Evolutionary conservation across 495 filamentous ascomycete species (phyloP), one percentile per base, ranked within the genome.

Genomic region (Extremus antarcticus): DNA sequence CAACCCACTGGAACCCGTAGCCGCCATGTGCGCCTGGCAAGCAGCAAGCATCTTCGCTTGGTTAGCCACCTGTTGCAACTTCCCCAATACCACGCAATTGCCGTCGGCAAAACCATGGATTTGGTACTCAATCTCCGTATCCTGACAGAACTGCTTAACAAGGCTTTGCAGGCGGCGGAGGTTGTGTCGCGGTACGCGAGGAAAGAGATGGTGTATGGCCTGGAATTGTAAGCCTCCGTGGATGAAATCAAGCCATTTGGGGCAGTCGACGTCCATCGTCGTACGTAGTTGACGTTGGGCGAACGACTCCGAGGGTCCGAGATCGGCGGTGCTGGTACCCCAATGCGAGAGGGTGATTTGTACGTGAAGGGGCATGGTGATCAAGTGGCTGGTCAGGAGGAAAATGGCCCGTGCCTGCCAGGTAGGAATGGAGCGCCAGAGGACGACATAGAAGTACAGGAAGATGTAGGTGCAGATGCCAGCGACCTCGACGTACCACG

Each of bases 161-260:
- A 75, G 56, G 29, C 17, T 43, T 63, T 77, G 74, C 46, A 68
- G 59, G 22, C 58, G 53, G 1, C 74, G 62, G 39, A 76, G 61
- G 51, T 76, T 77, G 49, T 77, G 74, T 95, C 92, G 2, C 89
- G 84, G 68, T 95, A 98, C 11, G 85, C 91, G 80, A 13, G 91
- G 91, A 64, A 82, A 98, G n/a, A 98, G 75, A 67, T 98, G 91
- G 60, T 98, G 91, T 53, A 98, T 86, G 24, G 86, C 91, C 69
- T 98, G 91, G 68, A 96, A 96, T 68, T 98, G 91, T 64, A 98
- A 72, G 29, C 91, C 91, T n/a, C 91, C 91, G 63, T 98, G 91
- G 68, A 98, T 79, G 68, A 94, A 98, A 64, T 98, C 91, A n/a
- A 98, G 76, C 91, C 91, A 98, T 24, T 81, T 73, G 0, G 91